Evolutionary conservation across 2,329 filamentous ascomycete genomes (phyloP).

Genomic region (Cladosporium oxysporum): DNA sequence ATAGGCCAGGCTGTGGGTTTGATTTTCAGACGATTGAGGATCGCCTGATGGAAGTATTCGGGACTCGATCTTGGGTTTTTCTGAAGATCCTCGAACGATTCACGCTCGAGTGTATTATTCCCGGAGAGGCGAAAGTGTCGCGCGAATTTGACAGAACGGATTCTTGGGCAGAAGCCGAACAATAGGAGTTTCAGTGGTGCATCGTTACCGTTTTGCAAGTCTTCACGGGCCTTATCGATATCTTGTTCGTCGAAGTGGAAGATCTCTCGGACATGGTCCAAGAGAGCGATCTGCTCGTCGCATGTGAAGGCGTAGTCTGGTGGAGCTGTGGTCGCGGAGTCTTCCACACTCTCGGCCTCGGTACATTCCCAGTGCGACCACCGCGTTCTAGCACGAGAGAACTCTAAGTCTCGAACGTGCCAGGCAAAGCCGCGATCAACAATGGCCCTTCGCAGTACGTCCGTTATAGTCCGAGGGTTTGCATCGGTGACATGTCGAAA

Average conservation of each 20-base stretch:
- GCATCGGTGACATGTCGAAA: not conserved
- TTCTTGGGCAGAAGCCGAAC: not conserved
- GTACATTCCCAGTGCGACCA: not conserved
- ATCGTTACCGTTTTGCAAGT: not conserved
- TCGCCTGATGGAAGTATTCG: not conserved
- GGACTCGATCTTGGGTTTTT: not conserved
- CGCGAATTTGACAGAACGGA: not conserved
- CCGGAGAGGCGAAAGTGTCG: not conserved
- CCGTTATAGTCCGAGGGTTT: not conserved
- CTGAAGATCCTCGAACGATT: not conserved
- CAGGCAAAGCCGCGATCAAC: not conserved
- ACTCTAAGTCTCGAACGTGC: not conserved
- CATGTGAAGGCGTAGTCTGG: not conserved
- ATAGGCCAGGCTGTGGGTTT: not conserved
- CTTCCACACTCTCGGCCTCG: not conserved
- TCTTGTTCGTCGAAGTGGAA: not conserved
- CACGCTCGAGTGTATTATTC: not conserved
- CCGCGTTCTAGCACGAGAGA: not conserved
- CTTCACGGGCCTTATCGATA: not conserved
- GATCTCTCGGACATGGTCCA: not conserved
- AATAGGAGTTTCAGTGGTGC: not conserved
- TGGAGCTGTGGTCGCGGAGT: not conserved
- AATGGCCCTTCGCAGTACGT: not conserved
- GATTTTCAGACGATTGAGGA: not conserved
- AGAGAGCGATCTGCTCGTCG: not conserved